Evolutionary conservation across 495 filamentous ascomycete species (phyloP), one percentile per base, ranked within the genome.

Genomic region (Tricharina praecox): DNA sequence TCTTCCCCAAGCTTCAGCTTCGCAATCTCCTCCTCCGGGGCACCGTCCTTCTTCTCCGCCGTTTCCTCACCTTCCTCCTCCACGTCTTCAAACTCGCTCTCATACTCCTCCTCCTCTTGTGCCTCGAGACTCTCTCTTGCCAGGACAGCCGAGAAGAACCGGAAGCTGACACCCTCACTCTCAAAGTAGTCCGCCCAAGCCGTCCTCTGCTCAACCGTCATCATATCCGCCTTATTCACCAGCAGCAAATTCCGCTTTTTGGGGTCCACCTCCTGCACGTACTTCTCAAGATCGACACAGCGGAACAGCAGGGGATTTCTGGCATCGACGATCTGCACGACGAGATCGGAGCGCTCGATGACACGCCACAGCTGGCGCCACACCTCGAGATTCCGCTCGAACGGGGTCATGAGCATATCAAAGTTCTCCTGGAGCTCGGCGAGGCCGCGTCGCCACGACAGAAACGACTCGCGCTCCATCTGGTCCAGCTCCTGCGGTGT

Each of bases 161-260:
- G 80, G 66, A 85, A 99, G 47, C 78, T 75, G 56, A 99, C 90
- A 11, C 76, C 73, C 21, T 79, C 73, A 45, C 73, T 68, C 56
- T 82, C 78, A 52, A 99, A 93, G 58, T 93, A 86, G 45, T 80
- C 73, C 5, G 87, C 85, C 92, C 92, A 99, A 1, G 69, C 68
- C 55, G 75, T 76, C 55, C 92, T 68, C 64, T 99, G 92, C 54
- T 77, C 75, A 45, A 76, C 63, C 13, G 85, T 90, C 84, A 99
- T 85, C 92, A 99, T 93, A 69, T 99, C 92, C 33, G 92, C 88
- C 73, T 99, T 99, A 68, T 99, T 99, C 46, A 99, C 85, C 30
- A 99, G 67, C 37, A 99, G 64, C 56, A 99, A 58, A 62, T 99
- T 99, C 53, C 82, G 73, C 71, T 99, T 99, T 59, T 73, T 75